Evolutionary conservation across 257 asterid species (phyloP), one percentile per base, ranked within the genome.

Genomic region (Lycium ferocissimum): DNA sequence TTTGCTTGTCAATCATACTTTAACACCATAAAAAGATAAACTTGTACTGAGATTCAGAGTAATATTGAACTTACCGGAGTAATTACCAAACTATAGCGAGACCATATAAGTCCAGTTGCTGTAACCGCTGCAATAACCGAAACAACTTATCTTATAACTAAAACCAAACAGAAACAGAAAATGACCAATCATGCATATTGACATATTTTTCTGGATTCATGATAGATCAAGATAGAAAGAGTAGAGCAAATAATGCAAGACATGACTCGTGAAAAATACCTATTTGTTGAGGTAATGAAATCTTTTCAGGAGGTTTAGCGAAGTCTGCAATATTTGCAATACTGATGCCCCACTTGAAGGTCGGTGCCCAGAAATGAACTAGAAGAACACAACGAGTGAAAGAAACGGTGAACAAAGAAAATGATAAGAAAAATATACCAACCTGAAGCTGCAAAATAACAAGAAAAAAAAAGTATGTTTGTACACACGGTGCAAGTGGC

Each of bases 321-420:
- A 89, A 92, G 90, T 93, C 97, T 0, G 92, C 95, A 84, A 93
- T 78, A 87, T 93, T 93, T 84, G 97, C 97, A 61, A 93, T 92
- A 88, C 93, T 93, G 85, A 93, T 93, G 85, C 97, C 95, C 97
- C 97, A 93, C 90, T 93, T 93, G 89, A 92, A 93, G 71, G 97
- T 93, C 49, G 97, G 97, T 47, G 97, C 97, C 97, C 95, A 92
- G 88, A 93, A 93, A 91, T 93, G 95, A 90, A 92, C 97, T 92
- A 80, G 56, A 85, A 49, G 84, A 86, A 15, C 40, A 79, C 54
- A 20, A 7, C 5, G 1, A 57, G 26, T 3, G 69, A 83, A 83
- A 4, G 61, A 15, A 78, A 14, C 33, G 0, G 82, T 35, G 6
- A 78, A 54, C 17, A 78, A 53, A 33, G 82, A 78, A 53, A 8